phyloP scores from a whole-genome alignment of 1,139 yeast genomes.

The Zygosaccharomyces pseudobailii region DNA sequence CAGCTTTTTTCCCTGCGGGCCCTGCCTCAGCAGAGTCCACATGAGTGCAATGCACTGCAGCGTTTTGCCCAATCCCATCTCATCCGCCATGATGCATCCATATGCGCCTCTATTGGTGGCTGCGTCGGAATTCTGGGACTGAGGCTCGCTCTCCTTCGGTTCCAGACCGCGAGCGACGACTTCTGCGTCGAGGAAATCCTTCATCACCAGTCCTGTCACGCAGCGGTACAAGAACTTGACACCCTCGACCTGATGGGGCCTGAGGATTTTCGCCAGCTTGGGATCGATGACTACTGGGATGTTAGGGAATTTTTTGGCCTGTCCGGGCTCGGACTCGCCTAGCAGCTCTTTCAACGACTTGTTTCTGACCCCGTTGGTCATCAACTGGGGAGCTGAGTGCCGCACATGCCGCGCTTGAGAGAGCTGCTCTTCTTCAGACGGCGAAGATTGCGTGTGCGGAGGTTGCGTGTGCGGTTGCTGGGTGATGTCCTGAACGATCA shows the following conservation, averaged over 20 bases:
- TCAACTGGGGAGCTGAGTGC: constrained; percentile 20
- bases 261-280: constrained; percentile 66
- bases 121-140: neutral
- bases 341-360: constrained; percentile 75
- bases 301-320: constrained; percentile 53
- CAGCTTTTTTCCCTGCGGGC: constrained; percentile 82
- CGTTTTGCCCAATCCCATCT: constrained; percentile 97
- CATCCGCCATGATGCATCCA: constrained; percentile 99
- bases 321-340: constrained; percentile 52
- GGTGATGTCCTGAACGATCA: constrained; percentile 24
- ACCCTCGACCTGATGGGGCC: constrained; percentile 98
- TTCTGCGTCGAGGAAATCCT: constrained; percentile 32
- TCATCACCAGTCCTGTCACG: constrained; percentile 72
- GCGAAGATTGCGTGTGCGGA: constrained; percentile 13
- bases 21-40: constrained; percentile 91
- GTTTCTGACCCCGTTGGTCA: constrained; percentile 41
- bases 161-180: constrained; percentile 11
- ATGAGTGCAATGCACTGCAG: constrained; percentile 84
- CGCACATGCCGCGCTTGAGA: constrained; percentile 11
- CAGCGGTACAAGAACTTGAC: constrained; percentile 86
- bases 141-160: neutral
- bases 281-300: constrained; percentile 98
- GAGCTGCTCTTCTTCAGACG: constrained; percentile 14
- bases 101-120: constrained; percentile 56
- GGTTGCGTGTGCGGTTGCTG: constrained; percentile 24